Base-by-base conservation (phyloP, 2,329 filamentous ascomycete species). In the Fusarium sp. region DNA sequence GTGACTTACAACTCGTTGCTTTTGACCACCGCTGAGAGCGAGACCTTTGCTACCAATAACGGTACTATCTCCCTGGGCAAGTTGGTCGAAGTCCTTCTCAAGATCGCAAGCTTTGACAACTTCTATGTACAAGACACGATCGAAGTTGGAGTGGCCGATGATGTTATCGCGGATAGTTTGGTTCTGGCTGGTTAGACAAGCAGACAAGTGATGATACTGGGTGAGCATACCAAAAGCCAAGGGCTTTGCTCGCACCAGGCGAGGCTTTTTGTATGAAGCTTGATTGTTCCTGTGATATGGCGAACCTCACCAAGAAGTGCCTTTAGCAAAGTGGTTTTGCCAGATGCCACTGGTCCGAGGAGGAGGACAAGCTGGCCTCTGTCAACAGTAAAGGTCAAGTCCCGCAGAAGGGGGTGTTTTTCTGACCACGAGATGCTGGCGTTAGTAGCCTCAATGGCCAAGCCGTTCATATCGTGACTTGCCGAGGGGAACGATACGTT, bases 11-110 rank as follows among this genome's bases (percentile, higher is more conserved):
- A 83, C 73, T 14, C 81, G 77, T 51, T 82, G 79, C 62, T 79
- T 81, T 64, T 85, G 83, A 0, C 83, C 83, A 9, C 83, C 83
- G 6, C 81, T 83, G 1, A 85, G 74, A 6, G 77, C 79, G 49
- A 83, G 76, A 0, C 83, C 83, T 35, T 81, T 81, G 49, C 79
- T 83, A 3, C 83, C 83, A 39, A 84, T 74, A 1, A 77, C 70
- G 0, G 81, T 83, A 10, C 70, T 62, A 35, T 84, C 80, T 3
- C 78, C 76, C 3, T 74, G 56, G 1, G 77, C 67, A 14, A 84
- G 69, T 32, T 73, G 75, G 6, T 40, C 28, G 11, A 80, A 62
- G 14, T 80, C 78, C 8, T 71, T 72, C 9, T 77, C 72, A 6
- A 83, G 71, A 46, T 79, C 75, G 15, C 76, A 78, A 4, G 74